A percentile compares a stretch with the other conserved stretches of the same genome.
Evolutionary conservation across 2,329 filamentous ascomycete species (phyloP).

Genomic region (Neopestalotiopsis rosae): DNA sequence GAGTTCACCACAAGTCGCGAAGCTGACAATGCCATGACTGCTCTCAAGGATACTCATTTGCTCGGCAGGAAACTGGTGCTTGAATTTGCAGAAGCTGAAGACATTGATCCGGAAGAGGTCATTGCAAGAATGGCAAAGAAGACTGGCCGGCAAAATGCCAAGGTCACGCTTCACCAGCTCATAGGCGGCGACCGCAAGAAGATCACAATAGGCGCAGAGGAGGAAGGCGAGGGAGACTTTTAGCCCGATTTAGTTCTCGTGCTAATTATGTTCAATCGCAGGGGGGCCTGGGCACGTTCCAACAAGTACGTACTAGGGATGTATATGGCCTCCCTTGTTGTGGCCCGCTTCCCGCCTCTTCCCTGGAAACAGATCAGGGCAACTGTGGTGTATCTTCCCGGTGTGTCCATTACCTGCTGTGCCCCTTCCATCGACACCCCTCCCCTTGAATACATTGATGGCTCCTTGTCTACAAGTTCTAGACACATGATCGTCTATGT

Average conservation of each 20-base stretch:
- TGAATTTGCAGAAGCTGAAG: slow-evolving; percentile 88
- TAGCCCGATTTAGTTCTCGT: slow-evolving; percentile 32
- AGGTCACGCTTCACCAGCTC: slow-evolving; percentile 87
- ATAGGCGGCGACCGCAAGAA: slow-evolving; percentile 83
- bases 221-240: slow-evolving; percentile 57
- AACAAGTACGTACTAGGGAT: slow-evolving; percentile 25
- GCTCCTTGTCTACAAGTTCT: slow-evolving; percentile 29
- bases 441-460: slow-evolving; percentile 23
- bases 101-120: slow-evolving; percentile 91
- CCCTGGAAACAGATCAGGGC: slow-evolving; percentile 22
- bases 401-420: slow-evolving; percentile 24
- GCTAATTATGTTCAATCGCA: slow-evolving; percentile 33
- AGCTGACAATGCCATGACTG: slow-evolving; percentile 87
- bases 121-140: slow-evolving; percentile 98
- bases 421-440: slow-evolving; percentile 25
- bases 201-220: slow-evolving; percentile 82
- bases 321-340: slow-evolving; percentile 15
- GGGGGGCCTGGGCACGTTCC: slow-evolving; percentile 33
- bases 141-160: slow-evolving; percentile 87
- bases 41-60: slow-evolving; percentile 90
- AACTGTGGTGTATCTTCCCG: slow-evolving; percentile 19
- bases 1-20: slow-evolving; percentile 93
- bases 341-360: slow-evolving; percentile 9
- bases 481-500: slow-evolving; percentile 33
- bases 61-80: slow-evolving; percentile 88